Percentiles rank a stretch among this genome's conserved stretches.
phyloP scores from a whole-genome alignment of 2,329 filamentous ascomycete genomes.

The Fragosphaeria purpurea region DNA sequence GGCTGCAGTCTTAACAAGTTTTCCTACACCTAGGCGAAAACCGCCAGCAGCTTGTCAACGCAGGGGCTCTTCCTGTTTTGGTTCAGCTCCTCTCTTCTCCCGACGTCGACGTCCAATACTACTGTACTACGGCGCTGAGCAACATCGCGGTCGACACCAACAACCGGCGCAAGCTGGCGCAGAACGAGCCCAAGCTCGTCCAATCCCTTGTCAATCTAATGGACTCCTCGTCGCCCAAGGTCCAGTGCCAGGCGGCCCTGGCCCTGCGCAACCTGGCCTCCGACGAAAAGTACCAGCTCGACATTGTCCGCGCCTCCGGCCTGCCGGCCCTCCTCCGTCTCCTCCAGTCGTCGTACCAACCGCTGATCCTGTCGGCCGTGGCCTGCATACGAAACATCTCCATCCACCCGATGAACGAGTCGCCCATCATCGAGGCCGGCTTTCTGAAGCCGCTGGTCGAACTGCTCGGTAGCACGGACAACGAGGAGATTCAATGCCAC shows the following conservation, averaged over 20 bases:
- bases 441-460: conserved; percentile 92
- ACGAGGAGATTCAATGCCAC: conserved; percentile 98
- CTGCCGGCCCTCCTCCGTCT: conserved; percentile 78
- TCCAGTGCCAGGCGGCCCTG: conserved; percentile 93
- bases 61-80: conserved; percentile 93
- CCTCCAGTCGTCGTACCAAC: conserved; percentile 88
- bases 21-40: conserved; percentile 67
- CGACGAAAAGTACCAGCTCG: conserved; percentile 96
- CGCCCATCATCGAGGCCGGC: conserved; percentile 94
- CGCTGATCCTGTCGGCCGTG: conserved; percentile 90
- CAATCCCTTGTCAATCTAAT: conserved; percentile 92
- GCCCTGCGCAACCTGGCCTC: conserved; percentile 92
- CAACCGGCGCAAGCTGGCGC: conserved; percentile 83
- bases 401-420: conserved; percentile 95
- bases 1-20: neutral
- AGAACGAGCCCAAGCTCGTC: conserved; percentile 83
- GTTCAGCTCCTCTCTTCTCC: conserved; percentile 87
- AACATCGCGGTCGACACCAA: conserved; percentile 93
- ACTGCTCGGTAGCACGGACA: conserved; percentile 86
- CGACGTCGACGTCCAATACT: conserved; percentile 98
- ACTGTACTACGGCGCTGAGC: conserved; percentile 95
- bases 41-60: conserved; percentile 91
- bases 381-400: conserved; percentile 98
- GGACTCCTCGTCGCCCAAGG: conserved; percentile 94
- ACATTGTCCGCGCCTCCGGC: conserved; percentile 85